Conservation (phyloP, 2,329 filamentous ascomycete species). For the Metarhizium album region DNA sequence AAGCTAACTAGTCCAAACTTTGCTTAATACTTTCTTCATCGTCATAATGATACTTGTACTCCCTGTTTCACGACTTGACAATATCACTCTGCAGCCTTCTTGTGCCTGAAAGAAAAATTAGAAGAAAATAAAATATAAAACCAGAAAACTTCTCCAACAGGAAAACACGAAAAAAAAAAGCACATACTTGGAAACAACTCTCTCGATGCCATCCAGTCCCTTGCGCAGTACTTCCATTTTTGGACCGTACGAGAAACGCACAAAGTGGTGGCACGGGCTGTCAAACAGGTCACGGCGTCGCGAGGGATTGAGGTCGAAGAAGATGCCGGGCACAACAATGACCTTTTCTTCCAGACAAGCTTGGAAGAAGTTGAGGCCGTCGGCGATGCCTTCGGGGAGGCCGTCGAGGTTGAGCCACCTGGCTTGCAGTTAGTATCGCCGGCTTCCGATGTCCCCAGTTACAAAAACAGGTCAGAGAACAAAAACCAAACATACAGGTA, state of each 20-base stretch:
- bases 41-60: background rate
- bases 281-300: constrained; percentile 87
- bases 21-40: background rate
- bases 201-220: constrained; percentile 76
- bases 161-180: background rate
- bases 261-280: constrained; percentile 86
- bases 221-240: constrained; percentile 67
- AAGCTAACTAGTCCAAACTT: too few relatives aligned
- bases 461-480: background rate
- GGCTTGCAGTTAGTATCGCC: background rate
- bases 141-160: too few relatives aligned
- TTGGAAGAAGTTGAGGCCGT: constrained; percentile 95
- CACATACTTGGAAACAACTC: constrained; percentile 61
- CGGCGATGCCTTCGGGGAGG: constrained; percentile 71
- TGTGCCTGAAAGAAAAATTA: constrained; percentile 10
- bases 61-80: background rate
- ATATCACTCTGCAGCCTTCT: constrained; percentile 9
- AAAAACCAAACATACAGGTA: constrained; percentile 55
- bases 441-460: too few relatives aligned
- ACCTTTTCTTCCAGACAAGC: constrained; percentile 88
- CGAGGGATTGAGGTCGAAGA: constrained; percentile 91
- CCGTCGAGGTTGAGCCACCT: constrained; percentile 51
- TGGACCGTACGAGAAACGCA: constrained; percentile 75
- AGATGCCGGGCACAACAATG: constrained; percentile 94
- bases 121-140: too few relatives aligned